phyloP scores from a whole-genome alignment of 345 rosid species.

The Moricandia arvensis region DNA sequence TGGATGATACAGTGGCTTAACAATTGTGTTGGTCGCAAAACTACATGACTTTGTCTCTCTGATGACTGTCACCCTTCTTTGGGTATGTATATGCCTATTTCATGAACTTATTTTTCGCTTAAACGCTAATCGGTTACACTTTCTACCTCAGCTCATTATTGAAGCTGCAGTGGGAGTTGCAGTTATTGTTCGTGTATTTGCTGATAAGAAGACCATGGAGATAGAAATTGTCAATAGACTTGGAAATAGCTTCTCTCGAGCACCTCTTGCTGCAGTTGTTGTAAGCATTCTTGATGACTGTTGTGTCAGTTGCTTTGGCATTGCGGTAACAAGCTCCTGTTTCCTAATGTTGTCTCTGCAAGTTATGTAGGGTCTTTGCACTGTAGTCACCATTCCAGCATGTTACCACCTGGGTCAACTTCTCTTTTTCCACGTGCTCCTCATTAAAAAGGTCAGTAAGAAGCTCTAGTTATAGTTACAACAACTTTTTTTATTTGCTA shows the following conservation, averaged over 20 bases:
- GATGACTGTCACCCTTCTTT: slow-evolving; percentile 74
- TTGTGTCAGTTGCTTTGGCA: neutral
- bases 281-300: slow-evolving; percentile 43
- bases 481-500: neutral
- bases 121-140: neutral
- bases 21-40: slow-evolving; percentile 92
- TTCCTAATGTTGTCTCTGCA: slow-evolving; percentile 20
- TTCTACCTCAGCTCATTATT: slow-evolving; percentile 55
- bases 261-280: slow-evolving; percentile 87
- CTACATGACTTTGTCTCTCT: slow-evolving; percentile 76
- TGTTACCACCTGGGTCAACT: slow-evolving; percentile 84
- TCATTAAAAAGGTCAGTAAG: slow-evolving; percentile 79
- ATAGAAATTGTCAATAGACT: slow-evolving; percentile 84
- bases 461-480: neutral
- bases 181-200: slow-evolving; percentile 83
- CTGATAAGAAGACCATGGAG: slow-evolving; percentile 69
- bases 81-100: slow-evolving; percentile 56
- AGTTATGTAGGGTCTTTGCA: slow-evolving; percentile 65
- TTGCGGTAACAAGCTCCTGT: slow-evolving; percentile 23
- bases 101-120: neutral
- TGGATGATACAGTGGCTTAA: slow-evolving; percentile 85
- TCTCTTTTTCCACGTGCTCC: slow-evolving; percentile 83
- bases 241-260: slow-evolving; percentile 90
- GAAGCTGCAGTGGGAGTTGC: slow-evolving; percentile 88
- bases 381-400: slow-evolving; percentile 73